Conservation (phyloP, 2,329 filamentous ascomycete species). For the Tolypocladium album region DNA sequence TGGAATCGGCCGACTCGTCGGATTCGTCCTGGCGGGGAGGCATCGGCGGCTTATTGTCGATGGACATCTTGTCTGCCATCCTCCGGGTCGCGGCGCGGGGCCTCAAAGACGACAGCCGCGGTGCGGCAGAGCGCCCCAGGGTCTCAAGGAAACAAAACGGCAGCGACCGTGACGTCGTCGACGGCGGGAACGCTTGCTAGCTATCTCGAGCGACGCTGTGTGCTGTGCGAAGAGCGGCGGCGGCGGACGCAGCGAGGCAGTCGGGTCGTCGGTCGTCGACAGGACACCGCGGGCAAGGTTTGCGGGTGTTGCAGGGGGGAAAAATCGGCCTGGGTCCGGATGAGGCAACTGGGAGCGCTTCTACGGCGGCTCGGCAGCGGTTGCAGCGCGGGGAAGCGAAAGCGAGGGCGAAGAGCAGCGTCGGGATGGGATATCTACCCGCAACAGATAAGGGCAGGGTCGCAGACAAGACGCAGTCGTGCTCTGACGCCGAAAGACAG, state of each 20-base stretch:
- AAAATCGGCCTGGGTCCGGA: constrained; percentile 8
- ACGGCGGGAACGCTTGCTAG: constrained; percentile 13
- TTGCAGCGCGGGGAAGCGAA: not conserved
- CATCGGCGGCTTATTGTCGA: constrained; percentile 34
- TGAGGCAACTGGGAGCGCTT: constrained; percentile 10
- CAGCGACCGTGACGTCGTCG: constrained; percentile 21
- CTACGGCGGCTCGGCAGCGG: constrained; percentile 11
- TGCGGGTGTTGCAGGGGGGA: constrained; percentile 13
- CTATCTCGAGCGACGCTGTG: not conserved
- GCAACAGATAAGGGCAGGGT: constrained; percentile 15
- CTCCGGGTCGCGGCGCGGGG: constrained; percentile 28
- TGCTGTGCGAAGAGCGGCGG: not conserved
- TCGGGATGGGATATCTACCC: constrained; percentile 10
- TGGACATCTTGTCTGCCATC: constrained; percentile 60
- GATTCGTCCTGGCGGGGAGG: constrained; percentile 40
- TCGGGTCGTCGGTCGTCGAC: not conserved
- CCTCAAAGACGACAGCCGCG: constrained; percentile 21
- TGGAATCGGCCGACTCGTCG: constrained; percentile 51
- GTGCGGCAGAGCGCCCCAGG: constrained; percentile 24
- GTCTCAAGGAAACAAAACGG: constrained; percentile 19
- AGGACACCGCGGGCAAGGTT: not conserved
- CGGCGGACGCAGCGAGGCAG: not conserved
- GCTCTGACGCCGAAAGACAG: not conserved
- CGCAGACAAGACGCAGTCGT: constrained; percentile 1
- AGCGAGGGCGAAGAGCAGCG: not conserved